Conservation (phyloP, 2,329 filamentous ascomycete genomes). For the Lachnellula occidentalis region DNA sequence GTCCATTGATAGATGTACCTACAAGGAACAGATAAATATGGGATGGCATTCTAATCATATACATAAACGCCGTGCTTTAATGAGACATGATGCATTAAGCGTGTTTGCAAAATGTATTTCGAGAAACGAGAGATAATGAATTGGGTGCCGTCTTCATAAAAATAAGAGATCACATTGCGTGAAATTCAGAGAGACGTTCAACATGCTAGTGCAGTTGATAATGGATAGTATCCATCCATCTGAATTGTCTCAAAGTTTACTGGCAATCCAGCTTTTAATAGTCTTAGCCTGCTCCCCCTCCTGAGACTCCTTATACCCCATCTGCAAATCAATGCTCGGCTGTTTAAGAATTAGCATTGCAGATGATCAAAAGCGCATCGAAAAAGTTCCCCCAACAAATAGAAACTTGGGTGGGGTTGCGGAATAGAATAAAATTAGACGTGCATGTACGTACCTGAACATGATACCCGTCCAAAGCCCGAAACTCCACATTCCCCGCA, state of each 20-base stretch:
- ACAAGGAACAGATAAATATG: too few species aligned
- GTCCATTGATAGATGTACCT: too few species aligned
- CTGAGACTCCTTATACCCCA: conserved; percentile 20
- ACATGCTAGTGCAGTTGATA: background rate
- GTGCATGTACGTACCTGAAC: too few species aligned
- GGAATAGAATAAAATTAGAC: too few species aligned
- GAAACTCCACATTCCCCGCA: conserved; percentile 12
- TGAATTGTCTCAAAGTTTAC: conserved; percentile 11
- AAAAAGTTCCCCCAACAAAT: conserved; percentile 11
- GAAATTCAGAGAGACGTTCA: background rate
- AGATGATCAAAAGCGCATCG: background rate
- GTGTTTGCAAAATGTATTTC: too few species aligned
- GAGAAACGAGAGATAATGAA: too few species aligned
- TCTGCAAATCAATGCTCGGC: conserved; percentile 18
- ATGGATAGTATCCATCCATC: background rate
- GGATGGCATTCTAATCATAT: too few species aligned
- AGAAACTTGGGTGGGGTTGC: conserved; percentile 1
- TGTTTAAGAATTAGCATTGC: conserved; percentile 23
- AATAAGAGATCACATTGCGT: too few species aligned
- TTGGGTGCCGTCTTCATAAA: too few species aligned
- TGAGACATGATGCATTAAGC: too few species aligned
- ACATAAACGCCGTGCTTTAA: too few species aligned
- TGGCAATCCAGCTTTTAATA: conserved; percentile 23
- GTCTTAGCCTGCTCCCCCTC: conserved; percentile 20
- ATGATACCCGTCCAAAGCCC: conserved; percentile 7